A percentile compares a stretch with the other conserved stretches of the same genome.
These are phyloP conservation scores for Cytospora piceicola DNA, from an alignment of 2,329 filamentous ascomycete genomes.

Conservation along the genomic window DNA sequence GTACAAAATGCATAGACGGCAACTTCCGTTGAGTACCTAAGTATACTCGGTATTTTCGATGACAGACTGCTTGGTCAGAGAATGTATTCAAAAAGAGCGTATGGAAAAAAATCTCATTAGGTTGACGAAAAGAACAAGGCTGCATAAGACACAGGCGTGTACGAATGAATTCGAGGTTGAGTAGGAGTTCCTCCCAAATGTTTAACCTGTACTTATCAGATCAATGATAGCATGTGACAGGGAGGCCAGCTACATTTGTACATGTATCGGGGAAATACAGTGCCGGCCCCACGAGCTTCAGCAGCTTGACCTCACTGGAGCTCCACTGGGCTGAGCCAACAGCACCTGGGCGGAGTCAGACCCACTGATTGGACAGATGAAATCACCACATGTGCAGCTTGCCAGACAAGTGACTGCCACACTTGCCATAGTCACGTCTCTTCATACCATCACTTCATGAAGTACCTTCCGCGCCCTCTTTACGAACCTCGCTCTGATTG, in stretches of 20 bases:
- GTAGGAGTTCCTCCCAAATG: background rate
- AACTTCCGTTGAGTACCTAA: too few relatives aligned
- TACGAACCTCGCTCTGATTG: background rate
- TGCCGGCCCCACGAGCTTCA: constrained; percentile 9
- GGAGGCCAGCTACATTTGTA: background rate
- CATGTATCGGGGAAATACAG: background rate
- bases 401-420: background rate
- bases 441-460: background rate
- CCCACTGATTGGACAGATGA: constrained; percentile 20
- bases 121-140: background rate
- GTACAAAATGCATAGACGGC: too few relatives aligned
- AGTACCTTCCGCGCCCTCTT: background rate
- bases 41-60: too few relatives aligned
- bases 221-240: constrained; percentile 13
- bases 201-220: background rate
- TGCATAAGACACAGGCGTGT: background rate
- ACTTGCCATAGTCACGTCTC: constrained; percentile 3
- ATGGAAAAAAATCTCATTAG: too few relatives aligned
- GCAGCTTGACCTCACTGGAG: background rate
- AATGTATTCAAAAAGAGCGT: too few relatives aligned
- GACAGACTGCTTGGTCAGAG: too few relatives aligned
- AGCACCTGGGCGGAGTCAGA: background rate
- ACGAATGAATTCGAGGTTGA: background rate
- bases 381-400: constrained; percentile 17
- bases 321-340: constrained; percentile 5